Evolutionary conservation across 345 rosid species (phyloP), one percentile per base, ranked within the genome.

Genomic region (Xanthoceras sorbifolium): DNA sequence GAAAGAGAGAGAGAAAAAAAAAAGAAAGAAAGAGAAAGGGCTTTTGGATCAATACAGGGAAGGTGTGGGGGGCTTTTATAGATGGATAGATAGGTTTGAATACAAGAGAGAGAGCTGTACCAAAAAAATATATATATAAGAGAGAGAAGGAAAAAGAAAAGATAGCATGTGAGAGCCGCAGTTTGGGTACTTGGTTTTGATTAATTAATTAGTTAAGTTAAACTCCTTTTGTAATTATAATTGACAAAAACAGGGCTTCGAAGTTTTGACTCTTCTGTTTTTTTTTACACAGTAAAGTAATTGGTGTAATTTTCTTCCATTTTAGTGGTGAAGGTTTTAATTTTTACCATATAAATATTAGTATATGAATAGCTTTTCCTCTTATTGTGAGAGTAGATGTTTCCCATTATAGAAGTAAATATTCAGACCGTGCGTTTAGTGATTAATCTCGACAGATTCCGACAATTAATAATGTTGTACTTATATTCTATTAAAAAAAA

Each of bases 211-310:
- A 60, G 6, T 59, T 48, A 25, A 44, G 59, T 54, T 29, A 69
- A 76, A 78, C 86, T 69, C 64, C 2, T n/a, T 12, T 63, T 74
- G 69, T 62, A 70, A 79, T 76, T 82, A 55, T 81, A 57, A n/a
- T 74, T 79, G 78, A 34, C 73, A 48, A 48, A 48, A 50, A 50
- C 25, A 67, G 54, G 77, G 76, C 71, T 79, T 76, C 73, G 73
- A 85, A 78, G 66, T 84, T 86, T 80, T 87, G 87, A 85, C 88
- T 72, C 67, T 82, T n/a, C n/a, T n/a, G n/a, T n/a, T n/a, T n/a
- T n/a, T n/a, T n/a, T n/a, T n/a, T n/a, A n/a, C n/a, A n/a, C n/a
- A n/a, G n/a, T n/a, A n/a, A n/a, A n/a, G n/a, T n/a, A n/a, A n/a
- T n/a, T n/a, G n/a, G n/a, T n/a, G n/a, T n/a, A n/a, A n/a, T n/a